phyloP scores from a whole-genome alignment of 176 grass and related monocot genomes.

The Tillandsia fasciculata region DNA sequence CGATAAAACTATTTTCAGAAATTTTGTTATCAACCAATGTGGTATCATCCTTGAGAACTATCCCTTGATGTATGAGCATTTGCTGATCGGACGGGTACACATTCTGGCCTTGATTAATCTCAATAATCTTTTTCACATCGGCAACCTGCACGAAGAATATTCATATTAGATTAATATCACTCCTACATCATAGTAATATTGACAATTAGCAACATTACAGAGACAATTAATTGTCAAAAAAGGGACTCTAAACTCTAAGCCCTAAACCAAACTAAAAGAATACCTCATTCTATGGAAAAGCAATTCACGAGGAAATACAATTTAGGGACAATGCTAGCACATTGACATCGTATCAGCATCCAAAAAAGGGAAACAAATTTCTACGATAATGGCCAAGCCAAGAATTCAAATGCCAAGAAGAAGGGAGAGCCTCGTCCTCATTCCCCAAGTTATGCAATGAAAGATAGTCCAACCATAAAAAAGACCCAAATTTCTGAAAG shows the following conservation, averaged over 20 bases:
- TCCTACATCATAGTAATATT: not conserved
- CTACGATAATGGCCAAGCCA: too few species aligned
- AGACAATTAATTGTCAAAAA: not conserved
- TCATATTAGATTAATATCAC: not conserved
- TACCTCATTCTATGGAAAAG: too few species aligned
- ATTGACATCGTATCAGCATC: too few species aligned
- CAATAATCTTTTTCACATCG: conserved; percentile 60
- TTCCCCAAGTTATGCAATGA: too few species aligned
- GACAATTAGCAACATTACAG: not conserved
- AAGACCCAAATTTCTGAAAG: too few species aligned
- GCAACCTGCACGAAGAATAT: conserved; percentile 43
- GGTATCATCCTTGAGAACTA: conserved; percentile 62
- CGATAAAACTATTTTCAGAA: conserved; percentile 58
- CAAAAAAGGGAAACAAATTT: too few species aligned
- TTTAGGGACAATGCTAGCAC: too few species aligned
- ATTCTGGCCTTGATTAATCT: conserved; percentile 44
- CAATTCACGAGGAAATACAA: too few species aligned
- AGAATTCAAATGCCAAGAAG: too few species aligned
- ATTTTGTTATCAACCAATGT: conserved; percentile 77
- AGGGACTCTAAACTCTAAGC: not conserved
- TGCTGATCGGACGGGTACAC: conserved; percentile 75
- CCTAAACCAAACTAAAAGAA: not conserved
- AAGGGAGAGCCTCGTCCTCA: too few species aligned
- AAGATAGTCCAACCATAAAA: too few species aligned
- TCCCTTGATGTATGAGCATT: conserved; percentile 77